These are phyloP conservation scores for Cladophialophora chaetospira DNA, from an alignment of 2,329 filamentous ascomycete species.

Conservation along the genomic window DNA sequence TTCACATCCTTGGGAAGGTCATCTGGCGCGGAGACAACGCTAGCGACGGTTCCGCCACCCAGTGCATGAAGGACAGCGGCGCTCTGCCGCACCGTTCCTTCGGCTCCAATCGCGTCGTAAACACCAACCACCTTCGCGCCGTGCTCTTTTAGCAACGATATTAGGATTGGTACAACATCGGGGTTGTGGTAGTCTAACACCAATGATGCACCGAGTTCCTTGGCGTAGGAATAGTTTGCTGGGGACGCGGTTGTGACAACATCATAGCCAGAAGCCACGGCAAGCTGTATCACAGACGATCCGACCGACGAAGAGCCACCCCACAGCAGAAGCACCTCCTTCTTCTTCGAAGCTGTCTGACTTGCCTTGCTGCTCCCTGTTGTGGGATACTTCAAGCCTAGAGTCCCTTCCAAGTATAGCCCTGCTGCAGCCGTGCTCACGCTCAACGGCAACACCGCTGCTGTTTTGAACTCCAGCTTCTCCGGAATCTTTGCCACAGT, in stretches of 20 bases:
- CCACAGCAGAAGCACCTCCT: slow-evolving; percentile 41
- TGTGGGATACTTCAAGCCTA: slow-evolving; percentile 34
- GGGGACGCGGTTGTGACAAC: slow-evolving; percentile 35
- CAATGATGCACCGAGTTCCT: slow-evolving; percentile 45
- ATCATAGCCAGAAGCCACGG: slow-evolving; percentile 44
- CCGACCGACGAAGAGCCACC: slow-evolving; percentile 49
- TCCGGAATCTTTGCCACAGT: slow-evolving; percentile 37
- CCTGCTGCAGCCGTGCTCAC: slow-evolving; percentile 39
- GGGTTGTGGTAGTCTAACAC: slow-evolving; percentile 48
- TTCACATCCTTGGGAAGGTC: slow-evolving; percentile 13
- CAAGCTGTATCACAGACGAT: slow-evolving; percentile 45
- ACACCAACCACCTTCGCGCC: slow-evolving; percentile 5
- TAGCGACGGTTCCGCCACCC: slow-evolving; percentile 2
- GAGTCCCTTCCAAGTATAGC: slow-evolving; percentile 36
- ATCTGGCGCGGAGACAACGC: slow-evolving; percentile 11
- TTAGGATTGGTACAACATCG: slow-evolving; percentile 15
- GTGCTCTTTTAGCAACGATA: slow-evolving; percentile 16
- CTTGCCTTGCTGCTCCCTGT: neutral
- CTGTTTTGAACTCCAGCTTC: slow-evolving; percentile 36
- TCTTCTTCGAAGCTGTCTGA: slow-evolving; percentile 18
- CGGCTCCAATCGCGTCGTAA: slow-evolving; percentile 20
- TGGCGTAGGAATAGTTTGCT: slow-evolving; percentile 32
- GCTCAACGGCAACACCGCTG: slow-evolving; percentile 41
- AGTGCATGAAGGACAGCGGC: slow-evolving; percentile 14
- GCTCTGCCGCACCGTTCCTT: slow-evolving; percentile 15